Conservation (phyloP, 73 alveolate species). For the Paramecium sexaurelia region DNA sequence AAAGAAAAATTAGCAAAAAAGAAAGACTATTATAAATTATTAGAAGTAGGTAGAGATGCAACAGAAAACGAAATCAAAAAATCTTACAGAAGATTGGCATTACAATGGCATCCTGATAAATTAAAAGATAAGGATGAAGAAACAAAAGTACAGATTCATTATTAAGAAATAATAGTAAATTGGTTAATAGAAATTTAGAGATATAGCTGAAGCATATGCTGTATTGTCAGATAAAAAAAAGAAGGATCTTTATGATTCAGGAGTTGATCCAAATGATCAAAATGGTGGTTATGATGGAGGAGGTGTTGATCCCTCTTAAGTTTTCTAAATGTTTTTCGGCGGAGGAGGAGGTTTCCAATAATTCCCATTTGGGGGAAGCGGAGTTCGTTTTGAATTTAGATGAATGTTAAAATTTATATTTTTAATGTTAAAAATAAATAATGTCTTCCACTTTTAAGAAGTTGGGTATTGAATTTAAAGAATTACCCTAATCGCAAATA, state of each 20-base stretch:
- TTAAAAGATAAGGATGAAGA: conserved; percentile 84
- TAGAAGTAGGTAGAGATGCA: conserved; percentile 88
- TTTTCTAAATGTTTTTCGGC: conserved; percentile 95
- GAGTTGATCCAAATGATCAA: conserved; percentile 92
- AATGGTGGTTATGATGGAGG: conserved; percentile 84
- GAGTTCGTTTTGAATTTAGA: conserved; percentile 58
- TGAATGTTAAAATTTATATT: not conserved
- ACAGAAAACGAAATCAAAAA: conserved; percentile 92
- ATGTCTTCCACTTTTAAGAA: conserved; percentile 33
- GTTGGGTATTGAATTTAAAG: not conserved
- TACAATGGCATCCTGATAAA: conserved; percentile 98
- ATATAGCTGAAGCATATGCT: conserved; percentile 96
- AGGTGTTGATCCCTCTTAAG: conserved; percentile 89
- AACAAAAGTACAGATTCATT: conserved; percentile 39
- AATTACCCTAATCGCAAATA: not conserved
- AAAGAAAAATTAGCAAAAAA: conserved; percentile 90
- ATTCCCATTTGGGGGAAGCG: not conserved
- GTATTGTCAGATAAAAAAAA: conserved; percentile 93
- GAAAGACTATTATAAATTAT: conserved; percentile 94
- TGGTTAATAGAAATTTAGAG: conserved; percentile 95
- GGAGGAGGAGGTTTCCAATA: conserved; percentile 90
- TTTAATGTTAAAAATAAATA: not conserved
- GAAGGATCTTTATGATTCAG: conserved; percentile 90
- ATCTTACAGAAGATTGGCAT: conserved; percentile 93
- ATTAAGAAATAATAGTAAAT: conserved; percentile 60